Evolutionary conservation across 148 eudicot genomes (phyloP).

Genomic region (Cornus controversa): DNA sequence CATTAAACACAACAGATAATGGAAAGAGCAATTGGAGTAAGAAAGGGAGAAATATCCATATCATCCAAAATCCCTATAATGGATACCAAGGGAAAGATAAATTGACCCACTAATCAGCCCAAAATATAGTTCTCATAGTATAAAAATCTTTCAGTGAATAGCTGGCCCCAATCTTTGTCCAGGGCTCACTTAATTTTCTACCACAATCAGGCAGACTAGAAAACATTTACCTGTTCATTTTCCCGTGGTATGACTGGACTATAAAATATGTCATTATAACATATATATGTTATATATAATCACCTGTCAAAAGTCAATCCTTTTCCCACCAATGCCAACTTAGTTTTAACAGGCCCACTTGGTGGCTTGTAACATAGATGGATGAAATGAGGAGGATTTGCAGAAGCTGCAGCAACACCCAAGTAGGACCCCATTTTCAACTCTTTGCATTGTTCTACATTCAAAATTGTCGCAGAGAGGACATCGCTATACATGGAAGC

Average conservation of each 20-base stretch:
- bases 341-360: slow-evolving; percentile 62
- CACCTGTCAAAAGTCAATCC: slow-evolving; percentile 99
- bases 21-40: background rate
- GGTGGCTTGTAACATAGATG: slow-evolving; percentile 80
- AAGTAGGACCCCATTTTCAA: slow-evolving; percentile 88
- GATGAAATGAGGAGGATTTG: slow-evolving; percentile 80
- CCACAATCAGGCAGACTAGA: background rate
- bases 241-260: no score
- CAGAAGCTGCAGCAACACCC: slow-evolving; percentile 84
- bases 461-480: slow-evolving; percentile 57
- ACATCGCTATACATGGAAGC: slow-evolving; percentile 70
- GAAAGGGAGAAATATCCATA: background rate
- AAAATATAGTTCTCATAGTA: background rate
- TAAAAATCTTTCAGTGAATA: background rate
- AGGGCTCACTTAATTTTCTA: background rate
- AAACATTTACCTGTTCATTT: no score
- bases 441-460: slow-evolving; percentile 67
- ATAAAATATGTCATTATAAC: no score
- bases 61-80: background rate
- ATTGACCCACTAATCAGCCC: background rate
- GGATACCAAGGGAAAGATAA: background rate
- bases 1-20: background rate
- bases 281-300: background rate
- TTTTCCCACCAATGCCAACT: slow-evolving; percentile 87
- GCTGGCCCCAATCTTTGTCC: background rate